Evolutionary conservation across 495 filamentous ascomycete genomes (phyloP), one percentile per base, ranked within the genome.

Genomic region (Xeromyces bisporus): DNA sequence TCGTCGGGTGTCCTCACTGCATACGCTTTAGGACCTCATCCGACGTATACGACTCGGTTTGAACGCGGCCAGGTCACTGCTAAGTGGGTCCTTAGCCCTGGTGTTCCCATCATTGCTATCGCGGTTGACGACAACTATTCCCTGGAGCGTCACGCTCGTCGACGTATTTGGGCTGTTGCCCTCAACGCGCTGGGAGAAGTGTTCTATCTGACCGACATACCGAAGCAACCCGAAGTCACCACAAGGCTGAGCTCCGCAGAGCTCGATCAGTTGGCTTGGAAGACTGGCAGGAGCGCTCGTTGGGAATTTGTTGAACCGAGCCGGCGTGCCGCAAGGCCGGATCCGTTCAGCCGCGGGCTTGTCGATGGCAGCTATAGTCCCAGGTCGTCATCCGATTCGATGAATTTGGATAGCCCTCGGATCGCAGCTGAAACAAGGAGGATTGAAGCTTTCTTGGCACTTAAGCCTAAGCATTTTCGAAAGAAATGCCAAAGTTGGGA

Each of bases 171-270:
- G 84, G 82, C 84, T 11, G 75, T 81, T 18, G 79, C 69, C 17
- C 56, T 97, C 23, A 96, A 97, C 46, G 89, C 89, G 6, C 55
- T 97, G 9, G 89, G 89, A 1, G 89, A 97, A 48, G 62, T 93
- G 1, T 96, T 77, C 48, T 93, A 83, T 40, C 60, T 94, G 2
- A 74, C 66, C 4, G 72, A 78, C 16, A 56, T 77, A 6, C 80
- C 82, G 1, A 53, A 42, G 10, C 53, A 64, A 18, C 50, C 53
- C 14, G 42, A 53, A 3, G 18, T 43, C 13, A 18, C 39, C 13
- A 35, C 46, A 7, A 60, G 57, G 25, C 36, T 54, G 23, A 53
- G 33, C 20, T 32, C 46, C 3, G 57, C 62, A 31, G 55, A 60
- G 11, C 53, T 74, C 2, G 74, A 85, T 35, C 58, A 59, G 24